phyloP scores from a whole-genome alignment of 139 green algal species.

The Tetradesmus lagerheimii region DNA sequence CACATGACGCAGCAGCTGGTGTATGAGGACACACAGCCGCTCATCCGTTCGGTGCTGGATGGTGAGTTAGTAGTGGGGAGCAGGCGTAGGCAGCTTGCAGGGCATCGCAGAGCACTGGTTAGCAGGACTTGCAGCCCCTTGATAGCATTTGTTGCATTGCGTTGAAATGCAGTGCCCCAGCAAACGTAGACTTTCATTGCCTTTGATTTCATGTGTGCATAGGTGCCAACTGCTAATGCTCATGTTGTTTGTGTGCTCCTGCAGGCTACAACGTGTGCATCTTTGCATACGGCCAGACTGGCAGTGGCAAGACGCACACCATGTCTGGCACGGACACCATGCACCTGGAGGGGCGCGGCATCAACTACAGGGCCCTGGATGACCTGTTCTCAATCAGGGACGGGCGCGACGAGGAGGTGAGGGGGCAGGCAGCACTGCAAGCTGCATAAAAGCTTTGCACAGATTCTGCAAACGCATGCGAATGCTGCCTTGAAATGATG shows the following conservation, averaged over 20 bases:
- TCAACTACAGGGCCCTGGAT: conserved; percentile 93
- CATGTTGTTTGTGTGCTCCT: background rate
- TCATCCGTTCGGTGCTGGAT: conserved; percentile 92
- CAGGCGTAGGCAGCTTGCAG: background rate
- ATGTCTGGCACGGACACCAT: conserved; percentile 79
- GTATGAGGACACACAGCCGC: conserved; percentile 89
- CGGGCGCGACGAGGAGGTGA: conserved; percentile 74
- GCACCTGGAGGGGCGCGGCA: conserved; percentile 74
- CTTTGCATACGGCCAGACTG: conserved; percentile 89
- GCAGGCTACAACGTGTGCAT: conserved; percentile 95
- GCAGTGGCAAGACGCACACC: conserved; percentile 90
- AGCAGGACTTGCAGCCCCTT: background rate
- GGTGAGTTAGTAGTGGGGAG: conserved; percentile 57
- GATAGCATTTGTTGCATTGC: no score
- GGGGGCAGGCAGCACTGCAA: background rate
- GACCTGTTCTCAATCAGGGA: conserved; percentile 88
- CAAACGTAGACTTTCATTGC: no score
- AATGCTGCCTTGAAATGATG: no score
- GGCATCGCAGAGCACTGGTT: background rate
- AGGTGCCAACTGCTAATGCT: background rate
- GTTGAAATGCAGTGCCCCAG: no score
- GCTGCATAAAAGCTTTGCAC: no score
- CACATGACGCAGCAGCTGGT: conserved; percentile 79
- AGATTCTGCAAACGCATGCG: no score
- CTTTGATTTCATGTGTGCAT: background rate